These are phyloP conservation scores for Aureobasidium musti DNA, from an alignment of 2,329 filamentous ascomycete genomes.

Conservation along the genomic window DNA sequence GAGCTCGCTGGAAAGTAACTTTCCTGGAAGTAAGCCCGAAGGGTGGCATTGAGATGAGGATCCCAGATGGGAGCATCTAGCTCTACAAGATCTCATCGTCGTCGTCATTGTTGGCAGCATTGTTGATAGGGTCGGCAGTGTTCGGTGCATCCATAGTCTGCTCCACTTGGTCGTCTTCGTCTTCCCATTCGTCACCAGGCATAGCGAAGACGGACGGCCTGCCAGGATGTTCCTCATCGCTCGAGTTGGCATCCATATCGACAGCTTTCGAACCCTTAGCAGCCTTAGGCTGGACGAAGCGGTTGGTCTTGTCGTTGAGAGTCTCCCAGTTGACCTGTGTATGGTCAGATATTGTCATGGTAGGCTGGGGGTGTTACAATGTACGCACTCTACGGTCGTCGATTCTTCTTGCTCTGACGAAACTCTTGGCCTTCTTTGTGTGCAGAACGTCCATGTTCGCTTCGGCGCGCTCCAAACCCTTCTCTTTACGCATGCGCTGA, in stretches of 20 bases:
- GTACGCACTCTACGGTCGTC: slow-evolving; percentile 48
- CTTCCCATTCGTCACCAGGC: slow-evolving; percentile 21
- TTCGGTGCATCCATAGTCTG: not conserved
- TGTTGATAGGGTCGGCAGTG: slow-evolving; percentile 12
- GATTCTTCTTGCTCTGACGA: slow-evolving; percentile 51
- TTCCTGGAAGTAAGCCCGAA: not conserved
- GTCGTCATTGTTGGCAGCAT: slow-evolving; percentile 20
- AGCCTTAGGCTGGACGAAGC: not conserved
- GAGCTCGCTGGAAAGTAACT: not conserved
- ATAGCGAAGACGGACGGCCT: slow-evolving; percentile 33
- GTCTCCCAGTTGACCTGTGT: slow-evolving; percentile 40
- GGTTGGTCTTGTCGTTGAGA: slow-evolving; percentile 37
- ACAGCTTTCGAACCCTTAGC: slow-evolving; percentile 15
- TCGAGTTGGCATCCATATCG: slow-evolving; percentile 16
- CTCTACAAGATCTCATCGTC: slow-evolving; percentile 30
- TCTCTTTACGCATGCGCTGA: slow-evolving; percentile 57
- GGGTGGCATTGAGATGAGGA: not conserved
- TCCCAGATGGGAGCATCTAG: not conserved
- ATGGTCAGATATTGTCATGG: not conserved
- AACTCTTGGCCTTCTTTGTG: slow-evolving; percentile 57
- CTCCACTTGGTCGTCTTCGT: slow-evolving; percentile 7
- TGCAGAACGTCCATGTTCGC: slow-evolving; percentile 57
- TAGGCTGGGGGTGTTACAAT: too few relatives aligned
- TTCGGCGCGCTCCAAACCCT: slow-evolving; percentile 59
- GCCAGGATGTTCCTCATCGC: slow-evolving; percentile 29